A percentile compares a stretch with the other conserved stretches of the same genome.
Evolutionary conservation across 805 yeast species (phyloP).

Genomic region (Grigorovia transvaalensis): DNA sequence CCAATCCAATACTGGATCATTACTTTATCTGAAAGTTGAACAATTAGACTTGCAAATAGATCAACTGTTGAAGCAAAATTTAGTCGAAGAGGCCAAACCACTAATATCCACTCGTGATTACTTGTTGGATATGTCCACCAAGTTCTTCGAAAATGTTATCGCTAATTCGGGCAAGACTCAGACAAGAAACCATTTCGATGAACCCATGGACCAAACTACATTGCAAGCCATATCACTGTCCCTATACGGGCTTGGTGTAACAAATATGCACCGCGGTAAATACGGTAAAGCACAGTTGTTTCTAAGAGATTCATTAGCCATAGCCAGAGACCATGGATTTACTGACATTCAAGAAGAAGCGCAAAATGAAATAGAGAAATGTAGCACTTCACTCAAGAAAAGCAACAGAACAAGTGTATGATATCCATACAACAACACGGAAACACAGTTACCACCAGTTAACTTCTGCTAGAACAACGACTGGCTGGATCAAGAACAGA

Average conservation of each 20-base stretch:
- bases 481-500: too few species aligned
- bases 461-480: too few species aligned
- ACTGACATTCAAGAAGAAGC: conserved; percentile 47
- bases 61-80: neutral
- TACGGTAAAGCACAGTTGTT: conserved; percentile 43
- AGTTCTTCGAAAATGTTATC: conserved; percentile 34
- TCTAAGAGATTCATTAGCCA: conserved; percentile 52
- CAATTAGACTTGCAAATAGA: conserved; percentile 34
- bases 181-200: conserved; percentile 2
- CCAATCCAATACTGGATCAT: conserved; percentile 56
- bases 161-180: conserved; percentile 3
- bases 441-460: too few species aligned
- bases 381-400: conserved; percentile 31
- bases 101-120: conserved; percentile 6
- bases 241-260: conserved; percentile 73
- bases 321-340: conserved; percentile 55
- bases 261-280: conserved; percentile 46
- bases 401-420: conserved; percentile 20
- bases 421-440: neutral
- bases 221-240: conserved; percentile 63
- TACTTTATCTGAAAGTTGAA: conserved; percentile 54
- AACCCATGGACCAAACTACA: conserved; percentile 29
- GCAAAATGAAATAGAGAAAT: conserved; percentile 48
- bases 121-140: conserved; percentile 27
- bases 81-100: conserved; percentile 2